These are phyloP conservation scores for Ophiostoma sp. DNA, from an alignment of 2,329 filamentous ascomycete genomes.

Conservation along the genomic window DNA sequence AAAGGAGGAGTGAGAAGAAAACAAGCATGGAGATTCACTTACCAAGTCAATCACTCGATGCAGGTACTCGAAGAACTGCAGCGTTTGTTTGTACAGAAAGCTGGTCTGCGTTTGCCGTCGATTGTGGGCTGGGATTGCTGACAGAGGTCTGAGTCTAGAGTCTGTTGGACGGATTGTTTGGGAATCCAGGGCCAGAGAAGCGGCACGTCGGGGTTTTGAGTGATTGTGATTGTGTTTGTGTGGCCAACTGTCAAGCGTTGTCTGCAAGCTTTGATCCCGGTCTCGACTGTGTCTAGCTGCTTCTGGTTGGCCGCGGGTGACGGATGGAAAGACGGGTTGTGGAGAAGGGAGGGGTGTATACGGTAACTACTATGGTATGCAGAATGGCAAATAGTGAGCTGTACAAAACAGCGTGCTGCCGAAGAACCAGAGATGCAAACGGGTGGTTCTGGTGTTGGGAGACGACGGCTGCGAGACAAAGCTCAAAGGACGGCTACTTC, in stretches of 20 bases:
- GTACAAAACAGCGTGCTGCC: neutral
- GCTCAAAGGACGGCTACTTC: neutral
- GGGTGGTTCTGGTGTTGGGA: neutral
- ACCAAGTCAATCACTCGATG: neutral
- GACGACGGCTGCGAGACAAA: neutral
- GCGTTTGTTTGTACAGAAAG: neutral
- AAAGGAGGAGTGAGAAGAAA: neutral
- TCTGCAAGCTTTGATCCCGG: neutral
- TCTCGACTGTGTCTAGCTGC: neutral
- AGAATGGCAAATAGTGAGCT: neutral
- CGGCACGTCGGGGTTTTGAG: conserved; percentile 6
- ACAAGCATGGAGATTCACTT: neutral
- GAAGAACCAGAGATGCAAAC: neutral
- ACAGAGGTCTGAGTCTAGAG: neutral
- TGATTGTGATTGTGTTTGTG: neutral
- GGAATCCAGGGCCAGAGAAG: conserved; percentile 8
- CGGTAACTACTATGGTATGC: neutral
- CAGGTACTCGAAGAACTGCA: neutral
- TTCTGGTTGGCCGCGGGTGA: neutral
- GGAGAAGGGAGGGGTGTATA: neutral
- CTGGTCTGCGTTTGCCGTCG: neutral
- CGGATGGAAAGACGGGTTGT: neutral
- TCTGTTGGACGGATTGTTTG: neutral
- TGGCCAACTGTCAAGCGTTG: neutral
- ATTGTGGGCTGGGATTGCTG: neutral